A percentile compares a stretch with the other conserved stretches of the same genome.
Evolutionary conservation across 2,329 filamentous ascomycete species (phyloP).

Genomic region (Ceratocystis alfenasii): DNA sequence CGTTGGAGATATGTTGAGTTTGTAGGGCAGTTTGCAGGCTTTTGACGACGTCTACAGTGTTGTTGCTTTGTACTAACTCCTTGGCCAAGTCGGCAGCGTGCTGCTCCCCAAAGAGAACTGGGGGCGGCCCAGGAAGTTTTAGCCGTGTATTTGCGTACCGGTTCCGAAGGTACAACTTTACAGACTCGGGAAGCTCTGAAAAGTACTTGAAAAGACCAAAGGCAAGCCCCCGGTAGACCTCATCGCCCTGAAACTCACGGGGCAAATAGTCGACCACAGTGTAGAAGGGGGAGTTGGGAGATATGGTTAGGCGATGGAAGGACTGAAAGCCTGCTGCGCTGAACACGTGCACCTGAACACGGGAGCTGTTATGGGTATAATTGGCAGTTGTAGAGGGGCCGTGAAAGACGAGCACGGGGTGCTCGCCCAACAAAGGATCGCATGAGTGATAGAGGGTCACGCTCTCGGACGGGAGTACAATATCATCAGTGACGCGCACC

Average conservation of each 20-base stretch:
- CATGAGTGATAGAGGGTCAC: constrained; percentile 80
- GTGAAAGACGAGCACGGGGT: constrained; percentile 81
- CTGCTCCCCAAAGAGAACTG: constrained; percentile 71
- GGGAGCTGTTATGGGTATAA: constrained; percentile 74
- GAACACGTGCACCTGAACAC: constrained; percentile 89
- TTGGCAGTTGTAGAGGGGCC: constrained; percentile 83
- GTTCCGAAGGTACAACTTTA: constrained; percentile 58
- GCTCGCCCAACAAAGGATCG: constrained; percentile 69
- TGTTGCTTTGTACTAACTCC: constrained; percentile 71
- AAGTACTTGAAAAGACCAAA: constrained; percentile 95
- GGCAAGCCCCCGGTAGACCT: constrained; percentile 78
- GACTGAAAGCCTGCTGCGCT: constrained; percentile 79
- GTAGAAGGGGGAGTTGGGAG: constrained; percentile 84
- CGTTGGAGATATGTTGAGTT: constrained; percentile 69
- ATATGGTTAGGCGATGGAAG: constrained; percentile 83
- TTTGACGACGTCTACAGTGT: constrained; percentile 57
- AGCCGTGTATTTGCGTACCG: constrained; percentile 41
- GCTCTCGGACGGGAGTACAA: constrained; percentile 67
- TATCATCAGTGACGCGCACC: constrained; percentile 69
- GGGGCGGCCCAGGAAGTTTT: constrained; percentile 50
- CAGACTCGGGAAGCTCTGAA: constrained; percentile 63
- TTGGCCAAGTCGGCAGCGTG: constrained; percentile 86
- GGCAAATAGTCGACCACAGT: constrained; percentile 80
- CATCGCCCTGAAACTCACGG: constrained; percentile 89
- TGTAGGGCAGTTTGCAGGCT: constrained; percentile 65